These are phyloP conservation scores for Debaryomyces singareniensis DNA, from an alignment of 1,139 yeast species.

Conservation along the genomic window DNA sequence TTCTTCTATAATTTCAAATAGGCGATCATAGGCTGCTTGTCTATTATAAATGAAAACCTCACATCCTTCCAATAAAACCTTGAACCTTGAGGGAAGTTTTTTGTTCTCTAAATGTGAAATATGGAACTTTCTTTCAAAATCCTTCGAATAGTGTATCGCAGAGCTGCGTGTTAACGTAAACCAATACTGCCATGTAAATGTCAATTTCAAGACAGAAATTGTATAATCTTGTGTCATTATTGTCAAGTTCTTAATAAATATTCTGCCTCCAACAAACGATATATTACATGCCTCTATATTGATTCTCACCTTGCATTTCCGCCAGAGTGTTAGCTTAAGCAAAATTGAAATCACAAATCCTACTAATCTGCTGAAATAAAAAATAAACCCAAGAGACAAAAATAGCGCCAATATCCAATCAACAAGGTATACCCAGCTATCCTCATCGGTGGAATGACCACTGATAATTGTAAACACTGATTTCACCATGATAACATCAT, in stretches of 20 bases:
- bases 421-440: constrained; percentile 77
- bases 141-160: constrained; percentile 19
- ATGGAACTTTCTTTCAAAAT: constrained; percentile 9
- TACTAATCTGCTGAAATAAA: constrained; percentile 67
- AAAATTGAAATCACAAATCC: constrained; percentile 55
- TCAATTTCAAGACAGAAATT: constrained; percentile 60
- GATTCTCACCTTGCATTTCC: constrained; percentile 45
- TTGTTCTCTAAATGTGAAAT: constrained; percentile 27
- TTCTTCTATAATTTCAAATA: neutral
- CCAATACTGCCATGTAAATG: constrained; percentile 92
- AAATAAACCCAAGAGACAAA: constrained; percentile 57
- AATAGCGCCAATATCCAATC: constrained; percentile 74
- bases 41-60: constrained; percentile 81
- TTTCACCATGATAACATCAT: too few relatives aligned
- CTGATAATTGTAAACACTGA: constrained; percentile 11
- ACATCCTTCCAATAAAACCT: constrained; percentile 62
- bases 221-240: constrained; percentile 68
- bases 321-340: constrained; percentile 60
- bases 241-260: constrained; percentile 70
- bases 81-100: constrained; percentile 53
- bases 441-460: constrained; percentile 24
- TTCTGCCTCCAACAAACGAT: constrained; percentile 75
- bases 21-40: constrained; percentile 50
- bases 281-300: constrained; percentile 68
- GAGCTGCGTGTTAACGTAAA: constrained; percentile 44